These are phyloP conservation scores for Alnus glutinosa DNA, from an alignment of 306 rosid genomes.

Conservation along the genomic window DNA sequence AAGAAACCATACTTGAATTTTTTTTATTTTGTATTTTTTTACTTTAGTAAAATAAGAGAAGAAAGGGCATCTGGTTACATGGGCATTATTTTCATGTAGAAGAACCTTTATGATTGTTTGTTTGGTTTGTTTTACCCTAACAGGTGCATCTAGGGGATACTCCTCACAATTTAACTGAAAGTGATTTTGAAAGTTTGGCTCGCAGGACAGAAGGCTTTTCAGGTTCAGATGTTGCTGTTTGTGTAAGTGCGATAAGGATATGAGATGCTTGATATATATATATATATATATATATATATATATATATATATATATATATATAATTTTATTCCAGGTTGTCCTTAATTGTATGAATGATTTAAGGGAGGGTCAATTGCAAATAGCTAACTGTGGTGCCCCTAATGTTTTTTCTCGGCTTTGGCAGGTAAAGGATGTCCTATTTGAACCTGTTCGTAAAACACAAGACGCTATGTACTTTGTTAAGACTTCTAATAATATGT, in stretches of 20 bases:
- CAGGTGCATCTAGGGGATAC: constrained; percentile 99
- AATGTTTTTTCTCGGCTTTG: background rate
- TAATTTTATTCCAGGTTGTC: background rate
- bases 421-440: constrained; percentile 97
- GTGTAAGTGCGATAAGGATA: constrained; percentile 68
- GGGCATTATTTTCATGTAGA: constrained; percentile 7
- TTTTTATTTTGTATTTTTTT: background rate
- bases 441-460: constrained; percentile 98
- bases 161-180: constrained; percentile 82
- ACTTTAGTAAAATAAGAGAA: background rate
- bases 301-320: background rate
- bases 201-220: constrained; percentile 88
- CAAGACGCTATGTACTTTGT: constrained; percentile 98
- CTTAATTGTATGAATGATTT: background rate
- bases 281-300: background rate
- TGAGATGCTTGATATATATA: background rate
- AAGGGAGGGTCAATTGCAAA: background rate
- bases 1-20: constrained; percentile 29
- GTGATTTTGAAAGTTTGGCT: constrained; percentile 85
- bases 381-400: constrained; percentile 1
- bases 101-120: background rate
- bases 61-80: constrained; percentile 6
- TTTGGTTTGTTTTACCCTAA: constrained; percentile 29
- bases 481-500: constrained; percentile 60
- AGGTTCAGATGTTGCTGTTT: constrained; percentile 94